Evolutionary conservation across 2,329 filamentous ascomycete species (phyloP), one percentile per base, ranked within the genome.

Genomic region (Periglandula ipomoeae): DNA sequence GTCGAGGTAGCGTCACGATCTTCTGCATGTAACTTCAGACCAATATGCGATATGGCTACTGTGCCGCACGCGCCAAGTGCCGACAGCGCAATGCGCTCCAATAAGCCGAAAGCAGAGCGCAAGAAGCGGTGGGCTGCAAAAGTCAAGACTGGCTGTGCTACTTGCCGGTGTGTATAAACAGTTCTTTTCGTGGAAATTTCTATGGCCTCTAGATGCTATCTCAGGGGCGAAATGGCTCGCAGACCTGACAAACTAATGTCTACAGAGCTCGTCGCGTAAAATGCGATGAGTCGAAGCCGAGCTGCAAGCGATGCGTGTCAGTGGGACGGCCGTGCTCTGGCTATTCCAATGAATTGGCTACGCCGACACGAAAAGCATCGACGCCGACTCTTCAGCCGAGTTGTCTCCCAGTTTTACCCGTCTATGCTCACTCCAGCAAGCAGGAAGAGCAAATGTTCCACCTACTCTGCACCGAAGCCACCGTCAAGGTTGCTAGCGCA

Each of bases 361-460:
- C 11, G 39, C 38, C 24, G 40, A 24, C 35, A 30, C 34, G 24
- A 10, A 32, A n/a, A 30, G 30, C 30, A 15, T 20, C n/a, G 17
- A 26, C 47, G 22, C 42, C 46, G 3, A 22, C 22, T 7, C 13
- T 48, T 17, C 5, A 19, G 26, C 20, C 41, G 5, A 34, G 41
- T 19, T 22, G 23, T 13, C 27, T 40, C 45, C 38, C 37, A 19
- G 27, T 34, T 30, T 39, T 48, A 11, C 32, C 44, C 34, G 5
- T 35, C 9, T 46, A 47, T 19, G 9, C 17, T n/a, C 24, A 48
- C 6, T 43, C 48, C 10, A 48, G 42, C 30, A 24, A 26, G 9
- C 30, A 48, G 17, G 50, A 54, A 38, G 41, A 44, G 35, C 42
- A 48, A n/a, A 52, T 52, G 50, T 54, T 54, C 42, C 26, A 46